A percentile compares a stretch with the other conserved stretches of the same genome.
Conservation (phyloP, 1,284 basidiomycete species). For the Apiotrichum sp. region DNA sequence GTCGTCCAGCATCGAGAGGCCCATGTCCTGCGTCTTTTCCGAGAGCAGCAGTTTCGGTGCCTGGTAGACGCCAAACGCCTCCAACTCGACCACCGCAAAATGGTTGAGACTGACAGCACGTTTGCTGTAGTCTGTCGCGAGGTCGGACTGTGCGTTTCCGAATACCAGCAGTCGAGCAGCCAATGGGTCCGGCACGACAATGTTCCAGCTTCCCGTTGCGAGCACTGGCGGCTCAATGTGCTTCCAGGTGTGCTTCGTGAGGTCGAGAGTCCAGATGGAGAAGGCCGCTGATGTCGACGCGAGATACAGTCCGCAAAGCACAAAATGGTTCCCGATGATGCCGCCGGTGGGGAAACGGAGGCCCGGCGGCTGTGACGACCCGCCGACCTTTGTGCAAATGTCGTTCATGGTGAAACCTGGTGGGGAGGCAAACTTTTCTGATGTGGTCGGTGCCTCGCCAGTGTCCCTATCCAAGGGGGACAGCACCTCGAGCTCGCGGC, state of each 20-base stretch:
- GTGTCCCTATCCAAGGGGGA: constrained; percentile 56
- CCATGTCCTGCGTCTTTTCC: constrained; percentile 59
- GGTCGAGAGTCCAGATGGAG: constrained; percentile 82
- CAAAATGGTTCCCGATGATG: constrained; percentile 76
- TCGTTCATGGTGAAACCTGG: constrained; percentile 61
- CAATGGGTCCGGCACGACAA: constrained; percentile 71
- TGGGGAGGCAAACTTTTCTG: constrained; percentile 50
- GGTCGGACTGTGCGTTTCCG: constrained; percentile 75
- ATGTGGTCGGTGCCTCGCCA: constrained; percentile 56
- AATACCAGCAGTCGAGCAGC: constrained; percentile 78
- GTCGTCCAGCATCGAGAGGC: constrained; percentile 71
- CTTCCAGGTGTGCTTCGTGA: constrained; percentile 71
- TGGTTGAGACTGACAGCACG: constrained; percentile 86
- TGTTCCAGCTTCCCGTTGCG: constrained; percentile 76
- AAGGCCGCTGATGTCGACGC: constrained; percentile 69
- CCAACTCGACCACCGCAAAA: constrained; percentile 80
- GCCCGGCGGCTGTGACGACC: constrained; percentile 74
- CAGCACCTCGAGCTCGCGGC: constrained; percentile 82
- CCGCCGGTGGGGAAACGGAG: constrained; percentile 89
- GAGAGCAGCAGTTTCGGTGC: constrained; percentile 65
- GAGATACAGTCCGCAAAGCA: constrained; percentile 83
- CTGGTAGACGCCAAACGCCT: constrained; percentile 88
- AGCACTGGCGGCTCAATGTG: constrained; percentile 76
- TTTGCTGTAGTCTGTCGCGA: constrained; percentile 85
- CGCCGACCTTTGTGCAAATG: constrained; percentile 46